phyloP scores from a whole-genome alignment of 345 rosid species.

The Carallia pectinifolia region DNA sequence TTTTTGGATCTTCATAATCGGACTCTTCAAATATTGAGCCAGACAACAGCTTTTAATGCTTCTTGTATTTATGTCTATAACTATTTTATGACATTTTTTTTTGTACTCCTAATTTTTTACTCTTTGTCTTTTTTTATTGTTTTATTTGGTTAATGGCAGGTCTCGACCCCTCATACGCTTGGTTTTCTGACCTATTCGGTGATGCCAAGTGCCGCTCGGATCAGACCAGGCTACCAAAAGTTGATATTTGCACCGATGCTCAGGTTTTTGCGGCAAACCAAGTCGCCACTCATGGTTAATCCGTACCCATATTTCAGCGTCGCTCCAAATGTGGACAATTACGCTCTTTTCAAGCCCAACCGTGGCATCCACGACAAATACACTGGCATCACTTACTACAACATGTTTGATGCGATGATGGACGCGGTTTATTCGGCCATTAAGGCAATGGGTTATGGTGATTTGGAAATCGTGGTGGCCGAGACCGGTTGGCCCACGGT shows the following conservation, averaged over 20 bases:
- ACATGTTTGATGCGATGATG: constrained; percentile 60
- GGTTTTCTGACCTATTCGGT: constrained; percentile 32
- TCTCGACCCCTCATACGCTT: constrained; percentile 73
- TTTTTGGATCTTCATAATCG: too few species aligned
- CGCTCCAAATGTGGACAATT: constrained; percentile 33
- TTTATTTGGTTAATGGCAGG: constrained; percentile 33
- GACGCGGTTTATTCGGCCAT: constrained; percentile 71
- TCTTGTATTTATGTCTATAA: too few species aligned
- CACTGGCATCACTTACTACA: constrained; percentile 54
- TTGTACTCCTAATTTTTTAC: background rate
- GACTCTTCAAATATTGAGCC: too few species aligned
- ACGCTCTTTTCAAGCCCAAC: constrained; percentile 51
- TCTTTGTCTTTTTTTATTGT: too few species aligned
- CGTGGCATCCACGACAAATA: constrained; percentile 41
- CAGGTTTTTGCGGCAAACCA: constrained; percentile 58
- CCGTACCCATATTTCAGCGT: constrained; percentile 80
- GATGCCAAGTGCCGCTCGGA: constrained; percentile 59
- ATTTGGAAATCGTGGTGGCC: constrained; percentile 56
- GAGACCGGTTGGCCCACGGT: constrained; percentile 92
- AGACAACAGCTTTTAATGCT: too few species aligned
- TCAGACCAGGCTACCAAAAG: constrained; percentile 46
- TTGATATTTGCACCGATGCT: constrained; percentile 60
- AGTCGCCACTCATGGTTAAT: constrained; percentile 73
- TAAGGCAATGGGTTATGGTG: constrained; percentile 60
- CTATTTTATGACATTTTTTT: too few species aligned